A percentile compares a stretch with the other conserved stretches of the same genome.
phyloP scores from a whole-genome alignment of 2,329 filamentous ascomycete genomes.

The Arthrobotrys iridis region DNA sequence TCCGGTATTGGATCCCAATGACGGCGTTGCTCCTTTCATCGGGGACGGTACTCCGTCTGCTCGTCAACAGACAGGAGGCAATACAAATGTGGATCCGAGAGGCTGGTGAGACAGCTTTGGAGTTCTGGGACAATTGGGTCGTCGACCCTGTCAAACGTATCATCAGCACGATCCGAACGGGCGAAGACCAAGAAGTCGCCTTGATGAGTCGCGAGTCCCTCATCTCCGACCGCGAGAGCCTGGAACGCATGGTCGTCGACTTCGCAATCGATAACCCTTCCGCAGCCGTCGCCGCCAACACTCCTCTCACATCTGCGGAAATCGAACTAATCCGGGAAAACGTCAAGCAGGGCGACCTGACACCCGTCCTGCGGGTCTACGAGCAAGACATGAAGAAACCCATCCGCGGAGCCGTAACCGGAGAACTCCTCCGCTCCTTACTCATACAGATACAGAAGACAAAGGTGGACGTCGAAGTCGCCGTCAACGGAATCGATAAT shows the following conservation, averaged over 20 bases:
- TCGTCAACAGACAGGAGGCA: slow-evolving; percentile 78
- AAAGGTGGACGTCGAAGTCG: slow-evolving; percentile 96
- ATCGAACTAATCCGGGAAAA: slow-evolving; percentile 78
- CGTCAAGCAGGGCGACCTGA: slow-evolving; percentile 91
- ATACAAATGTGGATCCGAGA: slow-evolving; percentile 82
- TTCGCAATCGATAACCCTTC: slow-evolving; percentile 86
- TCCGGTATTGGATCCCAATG: slow-evolving; percentile 89
- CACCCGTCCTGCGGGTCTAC: slow-evolving; percentile 88
- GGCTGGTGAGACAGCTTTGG: slow-evolving; percentile 78
- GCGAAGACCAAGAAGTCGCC: slow-evolving; percentile 90
- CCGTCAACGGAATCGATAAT: slow-evolving; percentile 93
- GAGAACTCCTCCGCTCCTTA: slow-evolving; percentile 87
- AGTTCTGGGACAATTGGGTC: slow-evolving; percentile 98
- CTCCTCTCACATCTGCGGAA: slow-evolving; percentile 72
- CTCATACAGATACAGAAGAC: slow-evolving; percentile 98
- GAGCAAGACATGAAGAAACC: slow-evolving; percentile 87
- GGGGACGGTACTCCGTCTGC: slow-evolving; percentile 82
- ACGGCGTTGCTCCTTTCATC: slow-evolving; percentile 79
- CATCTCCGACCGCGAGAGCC: slow-evolving; percentile 85
- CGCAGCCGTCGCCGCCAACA: slow-evolving; percentile 64
- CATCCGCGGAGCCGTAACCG: slow-evolving; percentile 81
- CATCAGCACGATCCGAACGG: slow-evolving; percentile 90
- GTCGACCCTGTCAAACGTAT: slow-evolving; percentile 84
- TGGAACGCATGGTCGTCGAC: slow-evolving; percentile 98
- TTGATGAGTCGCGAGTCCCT: slow-evolving; percentile 95